Base-by-base conservation (phyloP, 805 yeast genomes). In the Yamadazyma philogaea region DNA sequence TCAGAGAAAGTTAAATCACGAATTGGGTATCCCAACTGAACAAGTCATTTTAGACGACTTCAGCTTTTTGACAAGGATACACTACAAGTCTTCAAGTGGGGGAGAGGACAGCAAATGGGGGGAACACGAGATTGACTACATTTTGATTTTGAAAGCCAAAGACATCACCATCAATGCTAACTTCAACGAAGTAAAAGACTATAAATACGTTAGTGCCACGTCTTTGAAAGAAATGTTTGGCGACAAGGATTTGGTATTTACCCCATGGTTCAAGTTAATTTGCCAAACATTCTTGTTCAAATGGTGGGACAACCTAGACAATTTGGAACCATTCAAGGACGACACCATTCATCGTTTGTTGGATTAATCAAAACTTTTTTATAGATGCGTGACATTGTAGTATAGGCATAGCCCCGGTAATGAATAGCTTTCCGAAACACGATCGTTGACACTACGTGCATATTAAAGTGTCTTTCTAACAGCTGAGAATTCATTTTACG, bases 231-330 rank as follows among this genome's bases (percentile, higher is more conserved):
- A 60, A 15, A 87, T 93, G 96, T 86, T 93, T 62, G 52, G 74
- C 17, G 87, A 90, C 60, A 54, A 68, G 15, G 43, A 56, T n/a
- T 72, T 85, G 48, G 72, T 78, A 8, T 93, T 93, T 67, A 93
- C 99, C 4, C 99, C 99, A 4, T 93, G 99, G 99, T 93, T 93
- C 72, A 88, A 87, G 65, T 77, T 93, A 51, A 93, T 93, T 53
- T 93, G 99, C 63, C 90, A 93, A 60, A 79, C 86, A 35, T 87
- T 87, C 57, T 71, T 93, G 57, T 93, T 86, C 69, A 73, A 85
- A 49, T 93, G 99, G 99, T 93, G 99, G 99, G 78, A 74, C 20
- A 73, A 79, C 46, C 70, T 90, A 48, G 81, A 78, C 57, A 68
- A 75, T 47, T 70, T 87, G 49, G 74, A 75, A 5, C 59, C 67